Evolutionary conservation across 2,329 filamentous ascomycete genomes (phyloP), one percentile per base, ranked within the genome.

Genomic region (Fusarium secorum): DNA sequence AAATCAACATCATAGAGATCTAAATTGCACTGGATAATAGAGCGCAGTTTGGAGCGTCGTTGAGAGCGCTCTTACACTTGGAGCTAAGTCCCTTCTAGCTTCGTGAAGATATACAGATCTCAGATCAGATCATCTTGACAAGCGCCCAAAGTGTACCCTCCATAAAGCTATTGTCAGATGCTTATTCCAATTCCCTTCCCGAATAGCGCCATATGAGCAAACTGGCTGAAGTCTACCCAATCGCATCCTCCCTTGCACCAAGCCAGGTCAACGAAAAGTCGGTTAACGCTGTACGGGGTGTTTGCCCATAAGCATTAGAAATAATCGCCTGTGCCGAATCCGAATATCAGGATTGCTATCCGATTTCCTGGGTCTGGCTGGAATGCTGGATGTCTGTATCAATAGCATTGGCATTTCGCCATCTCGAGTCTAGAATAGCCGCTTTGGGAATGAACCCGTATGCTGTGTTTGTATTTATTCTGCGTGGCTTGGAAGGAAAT

Each of bases 401-500:
- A 45, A 54, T 32, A 45, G n/a, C n/a, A 26, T 54, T 45, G 9
- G 26, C 22, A 20, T 44, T 54, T 44, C 49, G 49, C 36, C 51
- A 44, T 32, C 51, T 10, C 36, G 3, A 11, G 28, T 32, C 52
- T 2, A 24, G 28, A 26, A 17, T 15, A 33, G 28, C 51, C 36
- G 28, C 36, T 32, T 44, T 32, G 26, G 36, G 36, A 24, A 20
- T 20, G n/a, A 52, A 1, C 2, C 9, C 7, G 1, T n/a, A 5
- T 1, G 11, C 17, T 44, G n/a, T 30, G n/a, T 32, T 32, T 44
- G 36, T 42, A 32, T 54, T 42, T 44, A 54, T 44, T 54, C 11
- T 54, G 26, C 9, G 30, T 36, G 24, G n/a, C 44, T 63, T 44
- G 26, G 18, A 28, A 24, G n/a, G 20, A 60, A 39, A 49, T 28